Conservation (phyloP, 257 asterid genomes). For the Gardenia jasminoides region DNA sequence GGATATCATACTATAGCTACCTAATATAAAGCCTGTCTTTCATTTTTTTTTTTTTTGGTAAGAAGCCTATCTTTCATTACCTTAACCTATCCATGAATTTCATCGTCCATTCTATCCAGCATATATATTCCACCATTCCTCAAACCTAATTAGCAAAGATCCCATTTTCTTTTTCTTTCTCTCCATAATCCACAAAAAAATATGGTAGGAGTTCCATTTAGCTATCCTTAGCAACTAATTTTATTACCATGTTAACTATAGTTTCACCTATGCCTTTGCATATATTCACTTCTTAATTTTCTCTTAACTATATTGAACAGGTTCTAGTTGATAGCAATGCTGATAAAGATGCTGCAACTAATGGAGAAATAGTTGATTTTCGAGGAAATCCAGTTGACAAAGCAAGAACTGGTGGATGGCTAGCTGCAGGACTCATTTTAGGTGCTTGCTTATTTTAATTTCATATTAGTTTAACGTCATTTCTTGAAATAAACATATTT, state of each 20-base stretch:
- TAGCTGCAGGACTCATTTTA: slow-evolving; percentile 82
- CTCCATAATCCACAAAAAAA: not conserved
- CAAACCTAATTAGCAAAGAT: not conserved
- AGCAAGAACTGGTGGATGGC: slow-evolving; percentile 83
- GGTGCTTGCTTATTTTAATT: slow-evolving; percentile 30
- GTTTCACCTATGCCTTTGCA: not conserved
- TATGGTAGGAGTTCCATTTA: not conserved
- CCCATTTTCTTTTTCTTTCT: not conserved
- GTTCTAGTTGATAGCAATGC: slow-evolving; percentile 43
- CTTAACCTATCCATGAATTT: not conserved
- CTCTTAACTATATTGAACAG: slow-evolving; percentile 28
- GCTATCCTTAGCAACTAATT: not conserved
- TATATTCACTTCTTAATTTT: not conserved
- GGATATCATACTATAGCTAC: not conserved
- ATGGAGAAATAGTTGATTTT: slow-evolving; percentile 52
- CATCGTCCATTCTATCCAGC: not conserved
- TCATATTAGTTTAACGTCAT: no score
- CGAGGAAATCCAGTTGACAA: slow-evolving; percentile 70
- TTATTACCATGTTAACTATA: not conserved
- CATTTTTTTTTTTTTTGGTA: not conserved
- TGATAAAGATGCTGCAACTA: slow-evolving; percentile 35
- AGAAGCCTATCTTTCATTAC: not conserved
- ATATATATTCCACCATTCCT: not conserved
- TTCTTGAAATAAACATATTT: no score
- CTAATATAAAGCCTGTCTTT: not conserved